Evolutionary conservation across 1,139 yeast species (phyloP).

Genomic region (Debaryomycetaceae sp.): DNA sequence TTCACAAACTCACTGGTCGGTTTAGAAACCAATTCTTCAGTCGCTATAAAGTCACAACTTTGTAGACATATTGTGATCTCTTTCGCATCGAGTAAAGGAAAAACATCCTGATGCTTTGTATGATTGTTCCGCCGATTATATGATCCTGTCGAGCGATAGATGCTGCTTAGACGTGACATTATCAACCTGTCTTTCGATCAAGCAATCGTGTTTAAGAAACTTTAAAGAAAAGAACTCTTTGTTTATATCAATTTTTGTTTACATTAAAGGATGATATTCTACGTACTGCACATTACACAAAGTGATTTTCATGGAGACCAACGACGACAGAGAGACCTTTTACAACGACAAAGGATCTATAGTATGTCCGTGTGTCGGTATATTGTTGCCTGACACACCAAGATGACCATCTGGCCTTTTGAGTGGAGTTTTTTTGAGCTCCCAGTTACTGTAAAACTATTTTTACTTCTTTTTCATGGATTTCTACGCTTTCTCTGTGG

Average conservation of each 20-base stretch:
- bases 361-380: too few relatives aligned
- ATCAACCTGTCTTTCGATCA: neutral
- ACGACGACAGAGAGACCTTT: neutral
- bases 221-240: neutral
- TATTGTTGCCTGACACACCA: too few relatives aligned
- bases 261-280: neutral
- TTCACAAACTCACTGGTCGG: conserved; percentile 68
- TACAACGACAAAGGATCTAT: too few relatives aligned
- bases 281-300: conserved; percentile 2
- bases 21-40: conserved; percentile 58
- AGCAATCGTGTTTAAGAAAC: neutral
- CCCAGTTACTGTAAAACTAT: too few relatives aligned
- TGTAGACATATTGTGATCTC: conserved; percentile 64
- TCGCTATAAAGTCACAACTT: conserved; percentile 60
- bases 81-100: conserved; percentile 64
- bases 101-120: conserved; percentile 31
- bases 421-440: too few relatives aligned
- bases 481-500: too few relatives aligned
- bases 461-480: too few relatives aligned
- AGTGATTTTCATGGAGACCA: neutral
- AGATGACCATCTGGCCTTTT: too few relatives aligned
- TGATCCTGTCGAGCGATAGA: conserved; percentile 19
- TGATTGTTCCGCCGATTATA: conserved; percentile 15
- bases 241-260: neutral
- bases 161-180: conserved; percentile 26